A percentile compares a stretch with the other conserved stretches of the same genome.
These are phyloP conservation scores for Fusarium drepaniforme DNA, from an alignment of 2,329 filamentous ascomycete species.

Conservation along the genomic window DNA sequence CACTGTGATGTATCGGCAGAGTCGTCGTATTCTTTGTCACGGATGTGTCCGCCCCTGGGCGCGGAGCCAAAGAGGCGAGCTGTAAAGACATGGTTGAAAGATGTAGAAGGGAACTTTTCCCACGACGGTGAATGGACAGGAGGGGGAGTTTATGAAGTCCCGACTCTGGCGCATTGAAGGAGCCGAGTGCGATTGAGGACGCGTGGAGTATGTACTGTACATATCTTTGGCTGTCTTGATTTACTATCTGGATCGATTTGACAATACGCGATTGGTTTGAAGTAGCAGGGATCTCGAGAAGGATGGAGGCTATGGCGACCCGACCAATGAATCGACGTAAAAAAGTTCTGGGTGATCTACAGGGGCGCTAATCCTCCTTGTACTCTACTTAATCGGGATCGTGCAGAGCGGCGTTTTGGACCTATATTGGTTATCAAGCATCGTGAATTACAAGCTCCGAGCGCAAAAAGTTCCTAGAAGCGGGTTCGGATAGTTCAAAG, in stretches of 20 bases:
- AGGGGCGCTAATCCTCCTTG: neutral
- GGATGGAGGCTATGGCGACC: too few relatives aligned
- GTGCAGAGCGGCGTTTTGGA: neutral
- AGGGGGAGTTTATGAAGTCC: neutral
- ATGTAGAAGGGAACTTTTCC: neutral
- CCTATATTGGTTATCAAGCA: neutral
- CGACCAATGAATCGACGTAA: neutral
- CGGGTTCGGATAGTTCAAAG: neutral
- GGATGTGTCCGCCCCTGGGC: neutral
- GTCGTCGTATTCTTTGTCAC: neutral
- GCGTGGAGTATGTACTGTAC: neutral
- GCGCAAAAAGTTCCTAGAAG: constrained; percentile 1
- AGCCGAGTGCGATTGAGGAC: neutral
- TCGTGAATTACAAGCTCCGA: neutral
- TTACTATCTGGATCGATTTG: neutral
- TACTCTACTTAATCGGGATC: neutral
- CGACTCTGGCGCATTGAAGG: neutral
- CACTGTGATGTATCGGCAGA: constrained; percentile 7
- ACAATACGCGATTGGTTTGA: constrained; percentile 3
- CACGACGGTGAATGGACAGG: neutral
- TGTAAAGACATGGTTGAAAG: constrained; percentile 3
- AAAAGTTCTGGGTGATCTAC: constrained; percentile 2
- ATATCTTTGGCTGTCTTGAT: neutral
- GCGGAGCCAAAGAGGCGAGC: neutral
- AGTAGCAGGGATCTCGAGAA: neutral